Base-by-base conservation (phyloP, 1,284 basidiomycete genomes). In the Tilletia walkeri region DNA sequence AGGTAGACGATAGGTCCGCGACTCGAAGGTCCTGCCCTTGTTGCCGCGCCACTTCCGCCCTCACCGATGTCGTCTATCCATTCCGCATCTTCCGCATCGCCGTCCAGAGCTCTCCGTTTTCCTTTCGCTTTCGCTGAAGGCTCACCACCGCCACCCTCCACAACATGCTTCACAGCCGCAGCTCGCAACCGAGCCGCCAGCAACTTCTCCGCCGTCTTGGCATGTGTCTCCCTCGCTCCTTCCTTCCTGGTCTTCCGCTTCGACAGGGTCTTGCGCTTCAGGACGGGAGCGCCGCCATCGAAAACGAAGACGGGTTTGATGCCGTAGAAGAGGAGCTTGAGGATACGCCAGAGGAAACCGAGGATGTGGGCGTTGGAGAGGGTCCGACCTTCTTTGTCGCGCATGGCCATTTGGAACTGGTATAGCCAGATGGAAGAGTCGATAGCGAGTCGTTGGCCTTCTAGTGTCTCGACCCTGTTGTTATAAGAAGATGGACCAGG, bases 371-470 rank as follows among this genome's bases (percentile, higher is more conserved):
- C 95, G 80, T 98, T 98, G 71, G 91, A 88, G 50, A 99, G 86
- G 10, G 89, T 93, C 34, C 90, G 89, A 16, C 96, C 96, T 72
- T 98, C 93, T 82, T 94, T 95, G 85, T 96, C 95, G 38, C 96
- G 89, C 95, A 99, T 98, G 1, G 96, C 98, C 49, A 95, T 95
- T 85, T 79, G 79, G 61, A 84, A 84, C 70, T 84, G 83, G 71
- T 99, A 99, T 72, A 99, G 90, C 96, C 96, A 99, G 77, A 99
- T 97, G 75, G 94, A 97, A 2, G 94, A 97, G 85, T 99, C 96
- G 75, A 99, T 98, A 48, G 82, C 83, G 2, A 84, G 76, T 41
- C 79, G 73, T 73, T 82, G 81, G 16, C 81, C 82, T 66, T 81
- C 81, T 63, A 84, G 74, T n/a, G 82, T 80, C 67, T 84, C 82